These are phyloP conservation scores for Lenwebbia sp. DNA, from an alignment of 345 rosid genomes.

Conservation along the genomic window DNA sequence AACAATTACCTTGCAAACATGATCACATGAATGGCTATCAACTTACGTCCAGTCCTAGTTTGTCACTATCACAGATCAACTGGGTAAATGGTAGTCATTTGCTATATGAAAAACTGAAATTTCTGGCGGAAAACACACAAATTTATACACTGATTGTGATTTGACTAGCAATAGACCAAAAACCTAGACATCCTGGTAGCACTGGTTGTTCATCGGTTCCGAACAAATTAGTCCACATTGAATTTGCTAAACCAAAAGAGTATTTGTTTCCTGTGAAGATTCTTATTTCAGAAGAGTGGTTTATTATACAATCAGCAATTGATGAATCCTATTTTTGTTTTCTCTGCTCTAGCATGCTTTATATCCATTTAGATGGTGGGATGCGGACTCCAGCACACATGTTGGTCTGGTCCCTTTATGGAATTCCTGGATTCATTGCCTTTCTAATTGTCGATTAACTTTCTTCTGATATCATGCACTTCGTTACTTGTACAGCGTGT, in stretches of 20 bases:
- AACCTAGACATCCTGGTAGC: not conserved
- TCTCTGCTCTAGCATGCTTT: not conserved
- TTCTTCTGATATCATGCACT: not conserved
- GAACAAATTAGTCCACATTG: not conserved
- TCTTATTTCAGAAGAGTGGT: not conserved
- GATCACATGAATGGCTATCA: not conserved
- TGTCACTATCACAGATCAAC: not conserved
- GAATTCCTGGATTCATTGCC: not conserved
- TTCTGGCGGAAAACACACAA: fast-evolving
- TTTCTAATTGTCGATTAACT: not conserved
- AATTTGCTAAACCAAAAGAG: not conserved
- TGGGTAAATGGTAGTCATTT: not conserved
- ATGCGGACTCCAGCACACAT: not conserved
- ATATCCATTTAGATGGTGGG: not conserved
- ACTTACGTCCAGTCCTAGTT: not conserved
- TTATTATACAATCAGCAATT: not conserved
- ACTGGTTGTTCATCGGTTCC: not conserved
- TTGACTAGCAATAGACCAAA: not conserved
- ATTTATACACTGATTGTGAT: not conserved
- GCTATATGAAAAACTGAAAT: not conserved
- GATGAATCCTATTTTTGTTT: not conserved
- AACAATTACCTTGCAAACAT: not conserved
- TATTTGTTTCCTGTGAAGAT: not conserved
- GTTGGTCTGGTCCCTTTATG: not conserved
- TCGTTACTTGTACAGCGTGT: slow-evolving; percentile 40